Percentiles rank a stretch among this genome's conserved stretches.
Evolutionary conservation across 2,329 filamentous ascomycete genomes (phyloP).

Genomic region (Aspergillus hiratsukae): DNA sequence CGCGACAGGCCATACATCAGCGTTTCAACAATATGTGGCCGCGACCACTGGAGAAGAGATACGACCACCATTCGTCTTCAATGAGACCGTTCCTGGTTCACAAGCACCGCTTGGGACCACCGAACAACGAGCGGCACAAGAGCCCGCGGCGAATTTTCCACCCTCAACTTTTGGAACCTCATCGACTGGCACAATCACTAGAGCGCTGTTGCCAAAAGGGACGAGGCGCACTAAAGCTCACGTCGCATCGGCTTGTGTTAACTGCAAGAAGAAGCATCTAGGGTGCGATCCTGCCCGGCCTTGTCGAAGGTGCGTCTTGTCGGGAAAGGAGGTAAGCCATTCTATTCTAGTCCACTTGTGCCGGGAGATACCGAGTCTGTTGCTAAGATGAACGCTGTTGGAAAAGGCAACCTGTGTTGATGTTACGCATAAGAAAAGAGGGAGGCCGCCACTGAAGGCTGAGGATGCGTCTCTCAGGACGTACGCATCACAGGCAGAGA

Average conservation of each 20-base stretch:
- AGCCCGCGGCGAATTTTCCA: slow-evolving; percentile 21
- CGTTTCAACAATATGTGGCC: slow-evolving; percentile 13
- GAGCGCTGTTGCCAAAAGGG: slow-evolving; percentile 33
- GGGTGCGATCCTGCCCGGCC: slow-evolving; percentile 44
- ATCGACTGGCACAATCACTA: slow-evolving; percentile 17
- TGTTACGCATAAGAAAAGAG: slow-evolving; percentile 46
- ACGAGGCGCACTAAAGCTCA: slow-evolving; percentile 45
- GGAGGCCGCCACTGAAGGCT: slow-evolving; percentile 40
- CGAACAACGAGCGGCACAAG: slow-evolving; percentile 15
- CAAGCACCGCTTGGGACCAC: slow-evolving; percentile 17
- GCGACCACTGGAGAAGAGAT: slow-evolving; percentile 12
- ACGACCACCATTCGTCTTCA: slow-evolving; percentile 13
- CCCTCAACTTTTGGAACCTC: slow-evolving; percentile 20
- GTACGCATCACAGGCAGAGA: slow-evolving; percentile 27
- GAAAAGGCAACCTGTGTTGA: slow-evolving; percentile 40
- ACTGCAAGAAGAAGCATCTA: slow-evolving; percentile 47
- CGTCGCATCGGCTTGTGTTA: slow-evolving; percentile 46
- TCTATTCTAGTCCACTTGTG: not conserved
- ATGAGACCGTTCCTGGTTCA: slow-evolving; percentile 16
- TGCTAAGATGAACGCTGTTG: not conserved
- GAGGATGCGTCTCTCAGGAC: slow-evolving; percentile 36
- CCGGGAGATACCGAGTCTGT: not conserved
- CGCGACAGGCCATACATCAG: slow-evolving; percentile 9
- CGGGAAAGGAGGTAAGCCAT: slow-evolving; percentile 43
- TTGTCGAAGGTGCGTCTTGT: slow-evolving; percentile 43